Base-by-base conservation (phyloP, 768 basidiomycete genomes). In the Crucibulum laeve region DNA sequence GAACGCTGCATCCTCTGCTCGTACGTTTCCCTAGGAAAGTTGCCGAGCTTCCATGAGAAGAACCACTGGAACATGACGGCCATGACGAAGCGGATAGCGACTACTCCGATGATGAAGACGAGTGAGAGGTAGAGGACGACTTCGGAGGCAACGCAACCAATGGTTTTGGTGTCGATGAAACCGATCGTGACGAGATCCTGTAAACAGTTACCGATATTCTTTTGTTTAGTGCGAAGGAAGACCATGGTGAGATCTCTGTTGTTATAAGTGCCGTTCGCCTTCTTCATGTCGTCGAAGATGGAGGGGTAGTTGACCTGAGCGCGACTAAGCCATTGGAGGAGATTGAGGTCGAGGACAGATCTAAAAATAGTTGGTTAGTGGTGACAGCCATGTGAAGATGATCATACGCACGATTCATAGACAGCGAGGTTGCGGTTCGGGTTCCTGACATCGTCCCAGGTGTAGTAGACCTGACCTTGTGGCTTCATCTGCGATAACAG, bases 51-150 rank as follows among this genome's bases (percentile, higher is more conserved):
- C 84, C 89, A 92, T n/a, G 88, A 91, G 62, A 90, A 87, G 77
- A 97, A 98, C 96, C 96, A 99, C 19, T 88, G 77, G 65, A 98
- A 99, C 61, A 95, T 74, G 58, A 96, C 89, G 37, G 96, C 96
- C 92, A 98, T 95, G 53, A 78, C 71, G 68, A 98, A 99, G 25
- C 92, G 89, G 61, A 96, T 92, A 42, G 80, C 76, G 50, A 98
- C 95, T 48, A 98, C 95, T 47, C 95, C 95, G 50, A 95, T 85
- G 61, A 99, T 98, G 77, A 98, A 96, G 52, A 92, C 78, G 55
- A 98, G 83, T 37, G 95, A 97, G 44, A 95, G 74, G 62, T 92
- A 95, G 45, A 98, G 86, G 26, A 98, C 92, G 51, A 99, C 87
- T 45, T 84, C 74, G 5, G 95, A 96, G 5, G 95, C 94, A 46